Base-by-base conservation (phyloP, 2,329 filamentous ascomycete genomes). In the Exophiala phaeomuriformis region DNA sequence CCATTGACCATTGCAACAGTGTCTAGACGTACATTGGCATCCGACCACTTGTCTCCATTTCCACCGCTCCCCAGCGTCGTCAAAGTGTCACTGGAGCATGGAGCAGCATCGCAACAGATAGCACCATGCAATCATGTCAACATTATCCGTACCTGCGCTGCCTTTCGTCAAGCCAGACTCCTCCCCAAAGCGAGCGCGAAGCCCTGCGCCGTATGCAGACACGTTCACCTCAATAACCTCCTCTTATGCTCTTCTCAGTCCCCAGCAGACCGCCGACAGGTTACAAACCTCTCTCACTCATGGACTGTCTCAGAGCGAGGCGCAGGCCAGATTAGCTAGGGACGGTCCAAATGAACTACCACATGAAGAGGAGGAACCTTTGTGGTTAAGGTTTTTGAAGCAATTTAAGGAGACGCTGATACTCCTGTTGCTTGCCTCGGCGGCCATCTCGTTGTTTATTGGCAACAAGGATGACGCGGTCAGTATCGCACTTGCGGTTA, bases 351-450 rank as follows among this genome's bases (percentile, higher is more conserved):
- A 98, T 71, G 93, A 98, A 71, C 85, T 98, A 36, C 89, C 93
- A 4, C 89, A 94, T 69, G 90, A 97, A 55, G 84, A 89, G 51
- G 89, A 91, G 1, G 93, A 98, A 70, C 90, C 93, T 6, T 74
- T 98, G 53, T 98, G 93, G 90, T 73, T 96, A 50, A 87, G 93
- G 55, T 98, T 98, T 65, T 69, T 95, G 56, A 94, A 95, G 71
- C 93, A 98, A 66, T 98, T 98, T 69, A 90, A 94, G 67, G 93
- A 98, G 67, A 91, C 93, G 0, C 75, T 98, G 51, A 98, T 98
- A 59, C 72, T 97, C 27, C 79, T 98, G n/a, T 79, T 98, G 10
- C 80, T 98, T 27, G 86, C 83, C 4, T 97, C 93, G 2, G 91
- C 93, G 0, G 85, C 80, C 12, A 85, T 95, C 37, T 97, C 91